A percentile compares a stretch with the other conserved stretches of the same genome.
These are phyloP conservation scores for Pilasporangium apinafurcum DNA, from an alignment of 352 stramenopile species.

Conservation along the genomic window DNA sequence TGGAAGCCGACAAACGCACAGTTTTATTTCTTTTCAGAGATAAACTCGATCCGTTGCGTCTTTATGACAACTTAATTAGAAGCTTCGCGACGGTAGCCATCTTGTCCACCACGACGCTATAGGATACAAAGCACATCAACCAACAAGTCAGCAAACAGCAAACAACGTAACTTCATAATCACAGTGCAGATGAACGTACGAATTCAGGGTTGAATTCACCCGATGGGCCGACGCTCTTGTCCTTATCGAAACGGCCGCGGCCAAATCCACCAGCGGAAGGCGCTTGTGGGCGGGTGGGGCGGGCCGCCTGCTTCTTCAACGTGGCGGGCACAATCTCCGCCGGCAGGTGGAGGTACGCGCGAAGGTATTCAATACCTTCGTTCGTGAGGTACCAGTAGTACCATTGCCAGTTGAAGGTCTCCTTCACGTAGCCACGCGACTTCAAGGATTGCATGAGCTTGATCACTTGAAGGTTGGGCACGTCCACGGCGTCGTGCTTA, in stretches of 20 bases:
- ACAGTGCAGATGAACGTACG: conserved; percentile 30
- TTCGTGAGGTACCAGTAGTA: conserved; percentile 99
- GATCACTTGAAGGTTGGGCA: conserved; percentile 98
- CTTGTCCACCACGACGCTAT: conserved; percentile 63
- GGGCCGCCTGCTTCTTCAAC: conserved; percentile 95
- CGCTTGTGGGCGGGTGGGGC: conserved; percentile 72
- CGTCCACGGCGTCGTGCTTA: conserved; percentile 96
- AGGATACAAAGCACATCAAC: conserved; percentile 1
- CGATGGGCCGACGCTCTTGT: conserved; percentile 84
- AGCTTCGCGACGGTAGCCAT: conserved; percentile 85
- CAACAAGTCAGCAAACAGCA: background rate
- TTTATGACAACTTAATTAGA: conserved; percentile 56
- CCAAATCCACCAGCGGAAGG: conserved; percentile 70
- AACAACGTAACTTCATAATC: background rate
- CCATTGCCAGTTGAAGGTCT: conserved; percentile 99
- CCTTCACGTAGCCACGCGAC: conserved; percentile 95
- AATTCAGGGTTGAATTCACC: conserved; percentile 88
- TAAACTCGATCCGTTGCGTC: conserved; percentile 36
- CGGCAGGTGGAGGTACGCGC: conserved; percentile 97
- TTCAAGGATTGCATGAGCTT: conserved; percentile 98
- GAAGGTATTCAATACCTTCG: conserved; percentile 99
- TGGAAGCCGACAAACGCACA: conserved; percentile 60
- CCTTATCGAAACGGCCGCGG: conserved; percentile 85
- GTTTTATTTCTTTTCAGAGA: conserved; percentile 77
- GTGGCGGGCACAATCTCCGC: conserved; percentile 98